These are phyloP conservation scores for Rhodomyrtus psidioides DNA, from an alignment of 441 rosid species.

Conservation along the genomic window DNA sequence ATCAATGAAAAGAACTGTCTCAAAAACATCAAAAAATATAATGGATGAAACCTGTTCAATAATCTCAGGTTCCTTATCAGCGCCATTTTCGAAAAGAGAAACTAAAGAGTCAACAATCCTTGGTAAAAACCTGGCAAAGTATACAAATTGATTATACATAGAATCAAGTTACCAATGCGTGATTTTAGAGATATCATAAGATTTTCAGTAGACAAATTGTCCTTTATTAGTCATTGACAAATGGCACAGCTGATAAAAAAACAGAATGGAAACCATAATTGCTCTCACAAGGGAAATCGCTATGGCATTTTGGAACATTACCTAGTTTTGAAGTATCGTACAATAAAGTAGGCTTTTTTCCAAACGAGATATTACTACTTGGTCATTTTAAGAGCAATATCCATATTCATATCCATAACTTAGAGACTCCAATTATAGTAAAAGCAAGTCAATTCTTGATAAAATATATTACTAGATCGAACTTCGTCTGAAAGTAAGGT, in stretches of 20 bases:
- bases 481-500: background rate
- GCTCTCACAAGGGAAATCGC: background rate
- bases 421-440: background rate
- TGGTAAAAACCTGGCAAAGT: slow-evolving; percentile 57
- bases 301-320: background rate
- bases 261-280: background rate
- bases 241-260: background rate
- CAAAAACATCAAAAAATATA: slow-evolving; percentile 5
- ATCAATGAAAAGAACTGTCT: background rate
- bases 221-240: background rate
- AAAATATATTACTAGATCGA: background rate
- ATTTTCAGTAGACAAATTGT: background rate
- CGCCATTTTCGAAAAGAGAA: slow-evolving; percentile 69
- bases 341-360: background rate
- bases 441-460: background rate
- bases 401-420: background rate
- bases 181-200: background rate
- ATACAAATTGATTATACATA: background rate
- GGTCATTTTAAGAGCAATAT: background rate
- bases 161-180: background rate
- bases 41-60: slow-evolving; percentile 66
- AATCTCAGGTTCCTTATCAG: slow-evolving; percentile 83
- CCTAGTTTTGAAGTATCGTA: background rate
- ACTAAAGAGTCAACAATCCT: slow-evolving; percentile 50
- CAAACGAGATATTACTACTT: background rate